Base-by-base conservation (phyloP, 345 rosid genomes). In the Eucalyptus rudis region DNA sequence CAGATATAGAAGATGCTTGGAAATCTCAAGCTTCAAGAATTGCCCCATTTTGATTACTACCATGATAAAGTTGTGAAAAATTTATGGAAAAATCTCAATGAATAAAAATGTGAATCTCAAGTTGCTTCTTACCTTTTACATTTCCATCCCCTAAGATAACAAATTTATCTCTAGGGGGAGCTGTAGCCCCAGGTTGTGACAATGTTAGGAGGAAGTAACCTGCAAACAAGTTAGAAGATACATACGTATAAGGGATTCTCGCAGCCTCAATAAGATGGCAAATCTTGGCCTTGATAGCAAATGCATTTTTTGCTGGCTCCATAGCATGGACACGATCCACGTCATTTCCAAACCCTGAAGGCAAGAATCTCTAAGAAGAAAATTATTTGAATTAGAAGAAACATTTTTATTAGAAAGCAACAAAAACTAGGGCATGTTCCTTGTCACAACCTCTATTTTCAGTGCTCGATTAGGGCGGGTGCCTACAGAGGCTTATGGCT, bases 111-210 rank as follows among this genome's bases (percentile, higher is more conserved):
- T 5, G 40, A 40, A 86, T 8, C 14, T 51, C 51, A 29, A 31
- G 12, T 36, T 24, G 10, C 5, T 17, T 17, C 36, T 36, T 31
- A 89, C 88, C 90, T 86, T 86, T 89, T 10, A 88, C 50, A 68
- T 71, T 89, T 64, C 88, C 90, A 27, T 89, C 90, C 13, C 90
- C 88, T 19, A 64, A 25, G 86, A 89, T 71, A 62, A 89, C 76
- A 64, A 64, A 36, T 13, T 13, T 64, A 49, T 68, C 90, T 51
- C 88, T 86, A 6, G 90, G 86, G 45, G 88, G 88, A 43, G 71
- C 27, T 4, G 86, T 36, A 50, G 90, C 88, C 25, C 88, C 79
- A 17, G 31, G 88, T 16, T 89, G 79, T 5, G 54, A 49, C 33
- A 89, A 27, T 25, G 88, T 66, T 19, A 47, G 71, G 8, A 89